Conservation (phyloP, 2,329 filamentous ascomycete species). For the Aspergillus ustus region DNA sequence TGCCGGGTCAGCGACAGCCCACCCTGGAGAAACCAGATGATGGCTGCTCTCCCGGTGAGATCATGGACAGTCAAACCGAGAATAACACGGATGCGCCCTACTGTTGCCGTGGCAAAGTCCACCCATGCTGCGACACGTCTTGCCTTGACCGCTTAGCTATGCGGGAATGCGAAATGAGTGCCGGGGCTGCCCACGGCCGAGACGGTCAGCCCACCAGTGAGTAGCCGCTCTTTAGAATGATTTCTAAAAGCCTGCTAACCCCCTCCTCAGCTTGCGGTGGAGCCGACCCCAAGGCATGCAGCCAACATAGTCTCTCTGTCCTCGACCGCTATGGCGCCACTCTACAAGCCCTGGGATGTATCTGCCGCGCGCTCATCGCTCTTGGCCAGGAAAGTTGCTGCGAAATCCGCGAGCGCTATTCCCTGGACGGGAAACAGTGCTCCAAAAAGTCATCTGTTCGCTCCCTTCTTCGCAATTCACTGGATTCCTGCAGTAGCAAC, state of each 20-base stretch:
- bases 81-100: not conserved
- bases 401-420: slow-evolving; percentile 10
- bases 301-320: not conserved
- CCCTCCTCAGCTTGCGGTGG: not conserved
- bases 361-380: slow-evolving; percentile 58
- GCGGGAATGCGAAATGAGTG: not conserved
- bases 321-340: slow-evolving; percentile 29
- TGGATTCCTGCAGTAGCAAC: too few relatives aligned
- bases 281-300: not conserved
- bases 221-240: too few relatives aligned
- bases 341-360: slow-evolving; percentile 57
- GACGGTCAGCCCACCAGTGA: too few relatives aligned
- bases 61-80: not conserved
- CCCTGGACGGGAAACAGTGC: too few relatives aligned
- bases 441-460: too few relatives aligned
- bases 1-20: not conserved
- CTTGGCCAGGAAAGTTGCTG: slow-evolving; percentile 60
- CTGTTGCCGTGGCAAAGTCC: slow-evolving; percentile 1
- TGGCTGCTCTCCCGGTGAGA: not conserved
- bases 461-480: too few relatives aligned
- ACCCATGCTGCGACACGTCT: slow-evolving; percentile 2
- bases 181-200: not conserved
- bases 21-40: not conserved
- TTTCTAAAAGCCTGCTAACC: not conserved
- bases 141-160: slow-evolving; percentile 1